These are phyloP conservation scores for Zygoascus ofunaensis DNA, from an alignment of 805 yeast species.

Conservation along the genomic window DNA sequence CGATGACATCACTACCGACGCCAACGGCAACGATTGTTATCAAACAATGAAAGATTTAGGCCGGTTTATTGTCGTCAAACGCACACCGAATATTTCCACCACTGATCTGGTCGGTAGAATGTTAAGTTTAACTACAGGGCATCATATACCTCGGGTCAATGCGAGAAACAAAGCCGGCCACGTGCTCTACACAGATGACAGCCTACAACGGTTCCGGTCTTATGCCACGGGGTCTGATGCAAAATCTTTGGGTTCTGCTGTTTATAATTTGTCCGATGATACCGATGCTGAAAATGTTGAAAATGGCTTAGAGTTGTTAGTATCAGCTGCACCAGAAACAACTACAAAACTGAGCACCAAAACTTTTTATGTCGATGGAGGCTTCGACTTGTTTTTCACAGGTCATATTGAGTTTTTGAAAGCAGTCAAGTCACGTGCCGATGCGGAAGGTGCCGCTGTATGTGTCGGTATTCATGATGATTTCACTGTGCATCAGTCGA, in stretches of 20 bases:
- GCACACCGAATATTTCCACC: slow-evolving; percentile 91
- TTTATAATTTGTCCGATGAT: slow-evolving; percentile 27
- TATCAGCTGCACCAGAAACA: slow-evolving; percentile 13
- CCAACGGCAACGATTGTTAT: slow-evolving; percentile 90
- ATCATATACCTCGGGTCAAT: slow-evolving; percentile 38
- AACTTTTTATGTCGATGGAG: slow-evolving; percentile 62
- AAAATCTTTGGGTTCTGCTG: slow-evolving; percentile 47
- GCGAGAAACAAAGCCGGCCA: slow-evolving; percentile 18
- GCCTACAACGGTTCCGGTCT: slow-evolving; percentile 35
- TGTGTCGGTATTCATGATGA: slow-evolving; percentile 65
- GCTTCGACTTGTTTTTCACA: slow-evolving; percentile 86
- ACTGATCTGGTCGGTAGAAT: slow-evolving; percentile 91
- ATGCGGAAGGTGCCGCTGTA: slow-evolving; percentile 36
- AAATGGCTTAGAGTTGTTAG: slow-evolving; percentile 23
- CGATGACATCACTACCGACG: slow-evolving; percentile 95
- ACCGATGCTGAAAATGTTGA: slow-evolving; percentile 22
- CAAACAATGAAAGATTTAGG: slow-evolving; percentile 73
- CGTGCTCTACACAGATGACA: slow-evolving; percentile 28
- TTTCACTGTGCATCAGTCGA: slow-evolving; percentile 41
- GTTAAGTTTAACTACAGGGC: slow-evolving; percentile 48
- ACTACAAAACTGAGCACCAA: slow-evolving; percentile 12
- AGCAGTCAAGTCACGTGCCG: slow-evolving; percentile 35
- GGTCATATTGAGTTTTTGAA: slow-evolving; percentile 77
- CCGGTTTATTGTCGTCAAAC: slow-evolving; percentile 80
- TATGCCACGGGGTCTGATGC: slow-evolving; percentile 66